Base-by-base conservation (phyloP, 2,329 filamentous ascomycete genomes). In the Pestalotiopsis sp. region DNA sequence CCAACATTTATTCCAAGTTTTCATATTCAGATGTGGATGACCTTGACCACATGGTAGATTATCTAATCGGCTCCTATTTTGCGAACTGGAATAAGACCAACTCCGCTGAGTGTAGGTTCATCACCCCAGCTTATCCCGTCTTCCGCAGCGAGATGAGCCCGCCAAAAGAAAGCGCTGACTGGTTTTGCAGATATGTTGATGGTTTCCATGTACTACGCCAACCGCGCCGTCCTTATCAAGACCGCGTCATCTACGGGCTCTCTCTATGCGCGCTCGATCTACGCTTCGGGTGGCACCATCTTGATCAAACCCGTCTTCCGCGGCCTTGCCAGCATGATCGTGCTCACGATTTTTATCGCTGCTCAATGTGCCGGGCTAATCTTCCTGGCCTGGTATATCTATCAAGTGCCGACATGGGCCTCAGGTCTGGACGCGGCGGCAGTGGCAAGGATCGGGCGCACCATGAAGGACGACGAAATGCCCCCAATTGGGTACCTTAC, bases 171-270 rank as follows among this genome's bases (percentile, higher is more conserved):
- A 36, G 20, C 6, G 13, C 14, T 63, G 14, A 38, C 17, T 20
- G 36, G 2, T 17, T 63, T 36, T 13, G 14, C 20, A 63, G 60
- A 71, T 38, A 69, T 66, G 49, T 38, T 70, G 25, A 71, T 67
- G 69, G 66, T 71, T n/a, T 69, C 67, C 69, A 71, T 70, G 67
- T 71, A 70, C 62, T 69, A 68, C 27, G 69, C 70, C 1, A 71
- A 71, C 67, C 64, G 65, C n/a, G 70, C 70, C 4, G 66, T 71
- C 4, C 39, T 70, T 2, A 66, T 67, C 4, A 65, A 71, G 61
- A 71, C 68, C 1, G 39, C 38, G 23, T 3, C 64, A 27, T 59
- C 27, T n/a, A 64, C 62, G 39, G n/a, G 11, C 7, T n/a, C 64
- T 25, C 58, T 56, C 11, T 49, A 38, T 25, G 68, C 45, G 25